Conservation (phyloP, 1,139 yeast genomes). For the Meyerozyma sp. region DNA sequence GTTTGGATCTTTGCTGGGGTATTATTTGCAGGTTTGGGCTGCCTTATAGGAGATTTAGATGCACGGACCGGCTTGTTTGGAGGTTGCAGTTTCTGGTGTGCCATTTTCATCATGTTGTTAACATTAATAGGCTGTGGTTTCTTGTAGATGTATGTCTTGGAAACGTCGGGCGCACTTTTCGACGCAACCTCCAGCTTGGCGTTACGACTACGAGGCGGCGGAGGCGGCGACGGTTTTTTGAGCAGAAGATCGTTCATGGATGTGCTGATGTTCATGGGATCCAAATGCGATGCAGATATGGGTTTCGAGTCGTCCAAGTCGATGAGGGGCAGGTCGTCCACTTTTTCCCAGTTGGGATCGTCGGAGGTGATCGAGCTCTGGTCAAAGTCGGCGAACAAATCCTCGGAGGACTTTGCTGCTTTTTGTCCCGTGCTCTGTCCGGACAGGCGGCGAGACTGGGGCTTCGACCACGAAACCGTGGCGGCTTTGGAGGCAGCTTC, state of each 20-base stretch:
- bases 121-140: constrained; percentile 41
- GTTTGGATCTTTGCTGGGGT: constrained; percentile 6
- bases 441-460: constrained; percentile 6
- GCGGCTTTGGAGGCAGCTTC: constrained; percentile 43
- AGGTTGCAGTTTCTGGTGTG: constrained; percentile 6
- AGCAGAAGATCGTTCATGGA: constrained; percentile 17
- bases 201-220: constrained; percentile 11
- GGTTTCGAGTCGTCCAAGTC: constrained; percentile 23
- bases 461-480: constrained; percentile 35
- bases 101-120: constrained; percentile 25
- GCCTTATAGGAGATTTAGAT: background rate
- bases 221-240: constrained; percentile 14
- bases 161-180: constrained; percentile 7
- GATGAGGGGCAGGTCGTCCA: constrained; percentile 25
- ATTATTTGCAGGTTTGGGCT: constrained; percentile 5
- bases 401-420: constrained; percentile 15
- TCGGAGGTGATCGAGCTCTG: constrained; percentile 27
- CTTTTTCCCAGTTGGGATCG: constrained; percentile 24
- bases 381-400: constrained; percentile 43
- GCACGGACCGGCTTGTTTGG: constrained; percentile 4
- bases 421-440: constrained; percentile 4
- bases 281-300: background rate
- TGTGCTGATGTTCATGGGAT: constrained; percentile 4
- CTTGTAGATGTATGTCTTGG: constrained; percentile 27
- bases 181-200: constrained; percentile 4